A percentile compares a stretch with the other conserved stretches of the same genome.
These are phyloP conservation scores for Triticum aestivum DNA, from an alignment of 176 grass and related monocot species.

Conservation along the genomic window IWGSC_CS_RefSeq_v2.1 NC_057807.1:479022108-479022607, in stretches of 20 bases:
- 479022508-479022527: no score
- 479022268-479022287: not conserved
- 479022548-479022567: no score
- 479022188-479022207: not conserved
- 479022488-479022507: no score
- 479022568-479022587: no score
- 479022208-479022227: not conserved
- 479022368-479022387: not conserved
- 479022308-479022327: no score
- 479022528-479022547: no score
- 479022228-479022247: not conserved
- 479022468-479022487: no score
- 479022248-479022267: not conserved
- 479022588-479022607: no score
- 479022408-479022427: not conserved
- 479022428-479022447: not conserved
- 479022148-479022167: not conserved
- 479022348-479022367: not conserved
- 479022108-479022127: constrained; percentile 16
- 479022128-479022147: not conserved
- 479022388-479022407: not conserved
- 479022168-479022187: not conserved
- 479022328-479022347: not conserved
- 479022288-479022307: no score
- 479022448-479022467: not conserved